A percentile compares a stretch with the other conserved stretches of the same genome.
Conservation (phyloP, 768 basidiomycete species). For the Trametes gibbosa region DNA sequence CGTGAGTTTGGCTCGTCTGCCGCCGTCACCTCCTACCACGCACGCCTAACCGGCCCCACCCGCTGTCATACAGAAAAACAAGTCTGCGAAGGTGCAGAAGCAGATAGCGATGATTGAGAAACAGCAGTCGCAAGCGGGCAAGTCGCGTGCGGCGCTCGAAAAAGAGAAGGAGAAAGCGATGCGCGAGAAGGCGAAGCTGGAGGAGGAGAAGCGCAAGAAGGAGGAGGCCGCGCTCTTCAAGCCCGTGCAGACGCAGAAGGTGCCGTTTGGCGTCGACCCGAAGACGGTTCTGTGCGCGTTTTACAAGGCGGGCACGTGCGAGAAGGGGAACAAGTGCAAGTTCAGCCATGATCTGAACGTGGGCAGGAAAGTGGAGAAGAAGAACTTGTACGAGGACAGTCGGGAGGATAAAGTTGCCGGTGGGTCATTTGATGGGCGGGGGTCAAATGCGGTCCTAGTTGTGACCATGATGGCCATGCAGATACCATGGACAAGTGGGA, state of each 20-base stretch:
- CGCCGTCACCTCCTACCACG: not conserved
- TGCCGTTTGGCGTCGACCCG: constrained; percentile 95
- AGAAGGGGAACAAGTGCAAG: constrained; percentile 95
- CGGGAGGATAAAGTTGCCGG: constrained; percentile 79
- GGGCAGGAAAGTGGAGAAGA: constrained; percentile 91
- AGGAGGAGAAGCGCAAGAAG: constrained; percentile 81
- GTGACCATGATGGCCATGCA: constrained; percentile 34
- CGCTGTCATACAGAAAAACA: constrained; percentile 69
- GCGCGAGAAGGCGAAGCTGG: constrained; percentile 68
- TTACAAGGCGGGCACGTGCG: constrained; percentile 90
- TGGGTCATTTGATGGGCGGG: constrained; percentile 31
- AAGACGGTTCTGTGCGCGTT: constrained; percentile 92
- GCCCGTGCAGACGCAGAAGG: constrained; percentile 77
- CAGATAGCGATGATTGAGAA: constrained; percentile 78
- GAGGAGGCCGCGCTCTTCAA: constrained; percentile 84
- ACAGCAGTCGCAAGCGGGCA: constrained; percentile 71
- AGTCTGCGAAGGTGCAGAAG: constrained; percentile 89
- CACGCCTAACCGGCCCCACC: not conserved
- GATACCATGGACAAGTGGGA: constrained; percentile 99
- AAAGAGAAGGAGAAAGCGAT: constrained; percentile 86
- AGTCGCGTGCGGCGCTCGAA: constrained; percentile 73
- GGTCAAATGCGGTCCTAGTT: not conserved
- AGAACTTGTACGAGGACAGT: constrained; percentile 87
- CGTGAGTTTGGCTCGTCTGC: constrained; percentile 44
- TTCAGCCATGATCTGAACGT: constrained; percentile 93